Percentiles rank a stretch among this genome's conserved stretches.
Evolutionary conservation across 176 grass and related monocot genomes (phyloP).

Genomic region (Triticum aestivum): IWGSC_CS_RefSeq_v2.1 NC_057803.1:134438326-134438825

Average conservation of each 20-base stretch:
- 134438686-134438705: background rate
- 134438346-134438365: background rate
- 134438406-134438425: constrained; percentile 8
- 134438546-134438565: constrained; percentile 38
- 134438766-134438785: background rate
- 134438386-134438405: background rate
- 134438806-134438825: background rate
- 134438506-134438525: constrained; percentile 48
- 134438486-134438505: constrained; percentile 31
- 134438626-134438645: background rate
- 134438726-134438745: background rate
- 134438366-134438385: constrained; percentile 11
- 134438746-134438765: background rate
- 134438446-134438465: constrained; percentile 25
- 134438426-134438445: constrained; percentile 40
- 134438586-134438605: constrained; percentile 66
- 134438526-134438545: constrained; percentile 43
- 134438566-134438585: constrained; percentile 50
- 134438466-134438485: constrained; percentile 25
- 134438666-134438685: background rate
- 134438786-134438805: background rate
- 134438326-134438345: constrained; percentile 43
- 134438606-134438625: constrained; percentile 57
- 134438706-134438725: background rate
- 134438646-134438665: background rate